Evolutionary conservation across 352 stramenopile species (phyloP).

Genomic region (Phytophthora citrophthora): DNA sequence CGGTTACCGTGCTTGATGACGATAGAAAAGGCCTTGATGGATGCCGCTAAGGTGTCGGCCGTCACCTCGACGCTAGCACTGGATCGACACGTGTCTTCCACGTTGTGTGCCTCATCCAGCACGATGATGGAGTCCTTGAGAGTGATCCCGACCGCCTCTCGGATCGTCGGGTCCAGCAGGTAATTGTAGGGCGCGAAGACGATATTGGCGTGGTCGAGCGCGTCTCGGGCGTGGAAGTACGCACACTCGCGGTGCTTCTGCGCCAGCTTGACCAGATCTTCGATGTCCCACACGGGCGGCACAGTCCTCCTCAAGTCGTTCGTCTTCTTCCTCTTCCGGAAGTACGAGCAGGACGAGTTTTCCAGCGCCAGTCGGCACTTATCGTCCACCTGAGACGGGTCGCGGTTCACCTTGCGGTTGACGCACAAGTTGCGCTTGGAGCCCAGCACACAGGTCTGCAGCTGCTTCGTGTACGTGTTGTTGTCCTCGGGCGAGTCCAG

Average conservation of each 20-base stretch:
- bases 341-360: conserved; percentile 37
- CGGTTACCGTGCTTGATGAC: conserved; percentile 74
- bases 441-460: conserved; percentile 84
- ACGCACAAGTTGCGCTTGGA: conserved; percentile 86
- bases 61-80: conserved; percentile 82
- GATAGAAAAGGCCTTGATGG: conserved; percentile 67
- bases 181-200: conserved; percentile 93
- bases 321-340: conserved; percentile 40
- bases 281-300: conserved; percentile 85
- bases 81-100: conserved; percentile 86
- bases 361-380: conserved; percentile 63
- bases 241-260: conserved; percentile 84
- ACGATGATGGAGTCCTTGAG: conserved; percentile 81
- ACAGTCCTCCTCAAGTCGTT: conserved; percentile 50
- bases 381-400: conserved; percentile 69
- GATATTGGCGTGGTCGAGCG: conserved; percentile 68
- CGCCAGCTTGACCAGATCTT: conserved; percentile 75
- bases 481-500: conserved; percentile 46
- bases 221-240: conserved; percentile 72
- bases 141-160: conserved; percentile 68
- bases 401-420: conserved; percentile 73
- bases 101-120: conserved; percentile 89
- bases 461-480: conserved; percentile 40
- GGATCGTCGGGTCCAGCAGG: conserved; percentile 80
- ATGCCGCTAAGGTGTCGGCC: conserved; percentile 46